Percentiles rank a stretch among this genome's conserved stretches.
Evolutionary conservation across 139 green algal genomes (phyloP).

Genomic region (Desmodesmus armatus): DNA sequence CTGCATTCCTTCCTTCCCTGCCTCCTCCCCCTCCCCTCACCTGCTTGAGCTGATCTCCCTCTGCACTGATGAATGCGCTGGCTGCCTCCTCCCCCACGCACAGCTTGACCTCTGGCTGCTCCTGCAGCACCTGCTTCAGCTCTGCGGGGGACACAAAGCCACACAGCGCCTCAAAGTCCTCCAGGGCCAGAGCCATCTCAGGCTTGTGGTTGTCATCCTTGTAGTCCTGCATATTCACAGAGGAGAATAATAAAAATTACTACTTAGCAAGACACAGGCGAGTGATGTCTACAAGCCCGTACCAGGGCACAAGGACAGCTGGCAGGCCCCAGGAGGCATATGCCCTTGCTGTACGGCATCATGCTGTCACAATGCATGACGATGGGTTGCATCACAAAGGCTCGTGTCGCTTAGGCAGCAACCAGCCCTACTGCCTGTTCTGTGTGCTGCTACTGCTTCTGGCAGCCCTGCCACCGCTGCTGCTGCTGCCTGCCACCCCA

Average conservation of each 20-base stretch:
- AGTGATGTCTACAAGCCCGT: too few species aligned
- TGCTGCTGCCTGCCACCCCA: neutral
- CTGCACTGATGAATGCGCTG: constrained; percentile 52
- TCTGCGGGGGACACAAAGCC: constrained; percentile 79
- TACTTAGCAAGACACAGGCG: neutral
- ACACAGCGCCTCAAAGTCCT: constrained; percentile 94
- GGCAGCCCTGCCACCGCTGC: too few species aligned
- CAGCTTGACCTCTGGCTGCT: constrained; percentile 55
- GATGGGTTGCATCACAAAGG: too few species aligned
- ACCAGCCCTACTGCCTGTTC: too few species aligned
- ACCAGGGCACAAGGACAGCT: too few species aligned
- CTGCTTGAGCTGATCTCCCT: constrained; percentile 26
- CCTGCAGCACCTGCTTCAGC: constrained; percentile 62
- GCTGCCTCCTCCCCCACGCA: constrained; percentile 51
- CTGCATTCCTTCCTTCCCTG: too few species aligned
- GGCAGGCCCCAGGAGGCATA: too few species aligned
- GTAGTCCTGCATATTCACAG: constrained; percentile 78
- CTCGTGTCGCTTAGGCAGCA: too few species aligned
- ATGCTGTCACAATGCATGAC: too few species aligned
- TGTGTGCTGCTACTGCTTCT: too few species aligned
- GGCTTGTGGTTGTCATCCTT: constrained; percentile 99
- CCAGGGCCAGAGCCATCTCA: constrained; percentile 96
- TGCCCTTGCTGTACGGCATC: too few species aligned
- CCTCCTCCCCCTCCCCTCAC: too few species aligned
- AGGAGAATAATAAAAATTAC: neutral